Conservation (phyloP, 1,284 basidiomycete genomes). For the Cutaneotrichosporon cavernicola region DNA sequence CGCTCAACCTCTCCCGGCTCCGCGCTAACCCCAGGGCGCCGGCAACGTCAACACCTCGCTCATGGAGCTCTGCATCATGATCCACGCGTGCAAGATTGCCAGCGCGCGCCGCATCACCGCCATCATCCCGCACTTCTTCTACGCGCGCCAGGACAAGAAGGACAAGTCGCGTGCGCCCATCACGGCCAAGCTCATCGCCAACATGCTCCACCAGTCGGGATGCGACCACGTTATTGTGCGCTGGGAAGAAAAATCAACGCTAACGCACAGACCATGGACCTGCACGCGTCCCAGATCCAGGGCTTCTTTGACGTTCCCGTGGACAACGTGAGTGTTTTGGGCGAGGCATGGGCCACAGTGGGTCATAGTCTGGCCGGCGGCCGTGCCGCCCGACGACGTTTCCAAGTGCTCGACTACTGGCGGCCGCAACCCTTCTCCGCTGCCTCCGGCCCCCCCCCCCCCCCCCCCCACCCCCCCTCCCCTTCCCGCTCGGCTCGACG, state of each 20-base stretch:
- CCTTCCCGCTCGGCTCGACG: not conserved
- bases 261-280: constrained; percentile 81
- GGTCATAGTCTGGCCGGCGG: too few species aligned
- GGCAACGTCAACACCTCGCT: constrained; percentile 74
- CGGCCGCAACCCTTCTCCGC: too few species aligned
- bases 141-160: constrained; percentile 97
- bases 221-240: constrained; percentile 98
- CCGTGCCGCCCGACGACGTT: too few species aligned
- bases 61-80: constrained; percentile 99
- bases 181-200: constrained; percentile 96
- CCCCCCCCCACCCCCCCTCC: too few species aligned
- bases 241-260: constrained; percentile 25
- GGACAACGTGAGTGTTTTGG: constrained; percentile 76
- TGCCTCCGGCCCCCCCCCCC: too few species aligned
- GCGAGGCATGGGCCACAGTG: too few species aligned
- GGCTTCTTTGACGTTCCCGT: constrained; percentile 99
- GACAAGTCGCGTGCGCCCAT: constrained; percentile 99
- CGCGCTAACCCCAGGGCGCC: constrained; percentile 37
- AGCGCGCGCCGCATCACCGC: constrained; percentile 95
- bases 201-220: constrained; percentile 96
- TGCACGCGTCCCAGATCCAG: constrained; percentile 97
- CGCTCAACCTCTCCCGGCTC: not conserved
- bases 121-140: constrained; percentile 91
- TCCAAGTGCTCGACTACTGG: too few species aligned
- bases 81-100: constrained; percentile 97